Percentiles rank a stretch among this genome's conserved stretches.
These are phyloP conservation scores for Tephrocybe sp. DNA, from an alignment of 768 basidiomycete genomes.

Conservation along the genomic window DNA sequence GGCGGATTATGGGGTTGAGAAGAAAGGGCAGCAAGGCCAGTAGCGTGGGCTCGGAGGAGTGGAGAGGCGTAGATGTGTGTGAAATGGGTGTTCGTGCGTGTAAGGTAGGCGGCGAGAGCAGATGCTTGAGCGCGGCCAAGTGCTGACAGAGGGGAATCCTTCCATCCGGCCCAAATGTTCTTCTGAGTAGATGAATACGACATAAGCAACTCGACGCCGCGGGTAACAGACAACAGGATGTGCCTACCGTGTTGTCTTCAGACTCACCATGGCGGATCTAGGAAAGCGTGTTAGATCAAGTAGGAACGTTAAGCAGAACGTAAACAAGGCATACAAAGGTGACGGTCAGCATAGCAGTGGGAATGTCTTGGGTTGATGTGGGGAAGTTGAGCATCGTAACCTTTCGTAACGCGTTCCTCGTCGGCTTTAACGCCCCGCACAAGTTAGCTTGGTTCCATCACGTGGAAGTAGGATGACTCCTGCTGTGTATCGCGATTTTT, in stretches of 20 bases:
- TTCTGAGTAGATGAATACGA: too few species aligned
- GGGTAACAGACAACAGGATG: too few species aligned
- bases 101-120: conserved; percentile 57
- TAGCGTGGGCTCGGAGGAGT: conserved; percentile 62
- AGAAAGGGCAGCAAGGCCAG: conserved; percentile 54
- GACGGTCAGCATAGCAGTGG: conserved; percentile 7
- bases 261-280: conserved; percentile 11
- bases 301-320: background rate
- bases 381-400: background rate
- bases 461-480: too few species aligned
- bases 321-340: conserved; percentile 2
- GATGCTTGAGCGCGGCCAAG: conserved; percentile 65
- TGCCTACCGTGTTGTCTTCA: conserved; percentile 6
- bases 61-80: conserved; percentile 66
- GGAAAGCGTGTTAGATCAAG: background rate
- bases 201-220: too few species aligned
- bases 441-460: too few species aligned
- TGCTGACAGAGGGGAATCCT: conserved; percentile 70
- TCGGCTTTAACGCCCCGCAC: background rate
- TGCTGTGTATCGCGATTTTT: too few species aligned
- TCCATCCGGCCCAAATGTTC: conserved; percentile 74
- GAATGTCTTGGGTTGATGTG: background rate
- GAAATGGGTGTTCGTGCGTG: conserved; percentile 37
- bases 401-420: background rate
- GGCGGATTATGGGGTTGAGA: conserved; percentile 55